Evolutionary conservation across 2,329 filamentous ascomycete genomes (phyloP).

Genomic region (Xylariales sp.): DNA sequence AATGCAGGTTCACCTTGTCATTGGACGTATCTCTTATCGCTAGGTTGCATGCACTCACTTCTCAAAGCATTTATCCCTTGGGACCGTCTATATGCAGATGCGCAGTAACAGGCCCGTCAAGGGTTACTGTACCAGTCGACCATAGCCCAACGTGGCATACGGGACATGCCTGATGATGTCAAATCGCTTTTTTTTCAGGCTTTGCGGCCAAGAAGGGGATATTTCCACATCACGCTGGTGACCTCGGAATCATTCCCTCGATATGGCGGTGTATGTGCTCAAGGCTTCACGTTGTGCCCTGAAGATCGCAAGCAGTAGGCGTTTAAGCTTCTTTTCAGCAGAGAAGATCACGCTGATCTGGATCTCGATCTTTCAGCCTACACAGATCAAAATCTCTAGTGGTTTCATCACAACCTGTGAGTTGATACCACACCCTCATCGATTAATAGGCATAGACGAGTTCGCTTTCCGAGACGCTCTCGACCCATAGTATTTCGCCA

Average conservation of each 20-base stretch:
- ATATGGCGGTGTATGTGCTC: not conserved
- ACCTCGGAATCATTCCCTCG: not conserved
- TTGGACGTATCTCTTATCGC: slow-evolving; percentile 31
- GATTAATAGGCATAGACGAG: slow-evolving; percentile 1
- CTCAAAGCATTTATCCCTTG: slow-evolving; percentile 34
- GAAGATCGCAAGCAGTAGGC: slow-evolving; percentile 39
- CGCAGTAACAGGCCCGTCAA: slow-evolving; percentile 16
- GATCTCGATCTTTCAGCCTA: slow-evolving; percentile 21
- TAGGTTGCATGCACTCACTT: slow-evolving; percentile 33
- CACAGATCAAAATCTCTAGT: not conserved
- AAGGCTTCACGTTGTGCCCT: slow-evolving; percentile 26
- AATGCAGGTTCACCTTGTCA: slow-evolving; percentile 30
- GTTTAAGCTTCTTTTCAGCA: slow-evolving; percentile 37
- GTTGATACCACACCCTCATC: not conserved
- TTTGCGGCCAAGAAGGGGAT: slow-evolving; percentile 12
- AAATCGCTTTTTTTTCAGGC: slow-evolving; percentile 21
- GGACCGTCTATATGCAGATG: slow-evolving; percentile 14
- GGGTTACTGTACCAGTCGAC: slow-evolving; percentile 3
- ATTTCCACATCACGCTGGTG: not conserved
- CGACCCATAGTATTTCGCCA: slow-evolving; percentile 22
- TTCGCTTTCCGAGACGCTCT: slow-evolving; percentile 11
- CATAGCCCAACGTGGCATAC: slow-evolving; percentile 18
- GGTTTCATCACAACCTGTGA: not conserved
- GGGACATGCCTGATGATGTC: slow-evolving; percentile 32
- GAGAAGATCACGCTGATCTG: slow-evolving; percentile 37